Conservation (phyloP, 768 basidiomycete species). For the Podaxis rugospora region DNA sequence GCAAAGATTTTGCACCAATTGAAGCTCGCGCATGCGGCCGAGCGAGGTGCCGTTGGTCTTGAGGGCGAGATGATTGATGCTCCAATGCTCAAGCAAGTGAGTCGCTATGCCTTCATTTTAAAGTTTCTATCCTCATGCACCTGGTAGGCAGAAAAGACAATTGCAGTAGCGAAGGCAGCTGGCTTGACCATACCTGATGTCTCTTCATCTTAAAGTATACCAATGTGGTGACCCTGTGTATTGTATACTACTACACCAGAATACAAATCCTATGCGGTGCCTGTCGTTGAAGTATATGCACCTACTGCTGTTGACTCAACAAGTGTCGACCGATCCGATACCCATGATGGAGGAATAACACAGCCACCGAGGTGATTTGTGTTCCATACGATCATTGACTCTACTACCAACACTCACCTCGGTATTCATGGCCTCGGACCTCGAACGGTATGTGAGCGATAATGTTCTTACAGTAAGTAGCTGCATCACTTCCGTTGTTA, state of each 20-base stretch:
- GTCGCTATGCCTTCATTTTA: constrained; percentile 6
- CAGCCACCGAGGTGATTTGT: constrained; percentile 4
- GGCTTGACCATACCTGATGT: constrained; percentile 48
- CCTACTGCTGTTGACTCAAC: not conserved
- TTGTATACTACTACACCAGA: not conserved
- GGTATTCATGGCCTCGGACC: constrained; percentile 17
- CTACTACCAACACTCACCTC: not conserved
- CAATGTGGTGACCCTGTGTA: not conserved
- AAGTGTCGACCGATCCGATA: not conserved
- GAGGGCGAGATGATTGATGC: constrained; percentile 88
- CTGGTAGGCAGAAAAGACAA: constrained; percentile 38
- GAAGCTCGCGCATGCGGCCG: constrained; percentile 47
- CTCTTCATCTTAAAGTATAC: constrained; percentile 14
- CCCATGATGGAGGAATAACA: not conserved
- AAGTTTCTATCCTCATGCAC: not conserved
- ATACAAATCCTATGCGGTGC: not conserved
- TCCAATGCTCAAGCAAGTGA: constrained; percentile 82
- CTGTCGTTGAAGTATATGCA: not conserved
- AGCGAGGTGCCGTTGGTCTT: constrained; percentile 70
- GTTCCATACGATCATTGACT: not conserved
- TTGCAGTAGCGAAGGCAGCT: constrained; percentile 50
- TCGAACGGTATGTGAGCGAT: constrained; percentile 75
- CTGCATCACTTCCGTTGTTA: not conserved
- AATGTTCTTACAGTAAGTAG: constrained; percentile 62
- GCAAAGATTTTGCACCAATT: constrained; percentile 66